phyloP scores from a whole-genome alignment of 768 basidiomycete species.

The Gloeopeniophorella convolvens region DNA sequence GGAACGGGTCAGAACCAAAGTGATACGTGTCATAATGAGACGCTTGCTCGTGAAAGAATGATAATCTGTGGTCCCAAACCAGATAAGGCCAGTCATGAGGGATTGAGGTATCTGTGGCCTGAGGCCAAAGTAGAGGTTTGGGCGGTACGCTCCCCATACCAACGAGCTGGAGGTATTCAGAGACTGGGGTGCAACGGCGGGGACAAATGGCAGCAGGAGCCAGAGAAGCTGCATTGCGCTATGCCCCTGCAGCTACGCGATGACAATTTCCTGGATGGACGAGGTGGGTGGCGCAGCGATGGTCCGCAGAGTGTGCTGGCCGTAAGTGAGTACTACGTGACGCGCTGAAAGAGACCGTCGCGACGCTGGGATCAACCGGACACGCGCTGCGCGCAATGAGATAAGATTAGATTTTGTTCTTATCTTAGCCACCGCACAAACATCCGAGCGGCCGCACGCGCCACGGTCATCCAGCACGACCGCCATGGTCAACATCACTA shows the following conservation, averaged over 20 bases:
- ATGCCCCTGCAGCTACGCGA: not conserved
- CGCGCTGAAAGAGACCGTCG: no score
- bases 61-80: constrained; percentile 88
- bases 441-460: no score
- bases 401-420: constrained; percentile 18
- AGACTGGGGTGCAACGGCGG: constrained; percentile 32
- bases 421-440: no score
- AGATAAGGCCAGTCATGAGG: constrained; percentile 89
- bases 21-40: constrained; percentile 9
- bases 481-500: constrained; percentile 54
- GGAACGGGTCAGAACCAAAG: constrained; percentile 8
- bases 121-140: constrained; percentile 93
- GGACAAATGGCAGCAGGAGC: constrained; percentile 40
- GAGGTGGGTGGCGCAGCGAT: no score
- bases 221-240: constrained; percentile 38
- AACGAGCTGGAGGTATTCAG: constrained; percentile 47
- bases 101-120: constrained; percentile 80
- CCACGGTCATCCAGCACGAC: not conserved
- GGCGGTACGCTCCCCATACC: constrained; percentile 83
- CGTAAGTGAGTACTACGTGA: not conserved
- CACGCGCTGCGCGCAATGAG: no score
- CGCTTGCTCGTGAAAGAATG: constrained; percentile 58
- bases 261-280: no score
- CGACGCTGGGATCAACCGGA: no score
- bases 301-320: no score